These are phyloP conservation scores for Aspergillus cavernicola DNA, from an alignment of 495 filamentous ascomycete species.

Conservation along the genomic window DNA sequence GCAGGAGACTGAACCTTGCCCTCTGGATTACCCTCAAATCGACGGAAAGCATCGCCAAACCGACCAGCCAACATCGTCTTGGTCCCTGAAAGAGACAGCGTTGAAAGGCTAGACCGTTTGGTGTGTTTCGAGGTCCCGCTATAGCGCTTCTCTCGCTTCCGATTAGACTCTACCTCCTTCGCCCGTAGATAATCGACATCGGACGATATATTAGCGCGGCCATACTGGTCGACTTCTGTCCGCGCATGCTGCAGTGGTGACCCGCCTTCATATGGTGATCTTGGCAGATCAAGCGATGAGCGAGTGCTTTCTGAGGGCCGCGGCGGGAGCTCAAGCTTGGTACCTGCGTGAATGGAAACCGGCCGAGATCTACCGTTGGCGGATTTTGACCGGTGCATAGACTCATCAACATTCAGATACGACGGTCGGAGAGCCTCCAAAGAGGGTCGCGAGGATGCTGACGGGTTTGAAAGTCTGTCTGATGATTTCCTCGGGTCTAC, in stretches of 20 bases:
- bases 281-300: constrained; percentile 36
- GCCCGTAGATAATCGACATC: constrained; percentile 84
- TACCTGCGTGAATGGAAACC: constrained; percentile 71
- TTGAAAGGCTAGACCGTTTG: constrained; percentile 80
- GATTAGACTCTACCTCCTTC: constrained; percentile 66
- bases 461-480: constrained; percentile 42
- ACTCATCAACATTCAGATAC: constrained; percentile 55
- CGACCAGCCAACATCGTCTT: constrained; percentile 85
- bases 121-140: constrained; percentile 59
- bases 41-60: constrained; percentile 93
- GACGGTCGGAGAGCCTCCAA: constrained; percentile 69
- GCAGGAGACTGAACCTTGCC: constrained; percentile 52
- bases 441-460: constrained; percentile 74
- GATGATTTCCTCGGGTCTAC: constrained; percentile 50
- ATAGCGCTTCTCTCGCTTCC: constrained; percentile 67
- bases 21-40: constrained; percentile 68
- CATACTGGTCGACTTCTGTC: constrained; percentile 36
- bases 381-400: constrained; percentile 57
- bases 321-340: constrained; percentile 67
- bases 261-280: constrained; percentile 36
- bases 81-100: constrained; percentile 67
- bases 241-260: constrained; percentile 34
- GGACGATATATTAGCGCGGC: constrained; percentile 64
- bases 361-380: constrained; percentile 63
- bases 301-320: constrained; percentile 55